Percentiles rank a stretch among this genome's conserved stretches.
Evolutionary conservation across 257 asterid genomes (phyloP).

Genomic region (Nicotiana noctiflora): DNA sequence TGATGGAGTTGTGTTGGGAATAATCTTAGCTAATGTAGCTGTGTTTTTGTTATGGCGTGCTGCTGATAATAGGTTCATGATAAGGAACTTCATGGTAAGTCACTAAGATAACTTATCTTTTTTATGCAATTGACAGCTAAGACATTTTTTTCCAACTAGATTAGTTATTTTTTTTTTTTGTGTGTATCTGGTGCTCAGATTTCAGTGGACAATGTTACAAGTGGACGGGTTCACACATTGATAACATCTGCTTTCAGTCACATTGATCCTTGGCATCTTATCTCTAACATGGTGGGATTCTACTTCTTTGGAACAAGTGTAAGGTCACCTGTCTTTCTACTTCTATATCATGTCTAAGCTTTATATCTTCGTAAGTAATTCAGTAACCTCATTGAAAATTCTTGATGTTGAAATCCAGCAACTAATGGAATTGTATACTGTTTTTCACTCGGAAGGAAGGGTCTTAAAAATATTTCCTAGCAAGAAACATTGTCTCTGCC

Average conservation of each 20-base stretch:
- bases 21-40: conserved; percentile 60
- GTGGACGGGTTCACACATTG: conserved; percentile 79
- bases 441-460: neutral
- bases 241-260: conserved; percentile 90
- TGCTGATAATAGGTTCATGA: conserved; percentile 54
- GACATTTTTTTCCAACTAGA: neutral
- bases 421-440: neutral
- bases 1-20: conserved; percentile 61
- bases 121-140: conserved; percentile 7
- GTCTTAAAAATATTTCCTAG: neutral
- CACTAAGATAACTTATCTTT: conserved; percentile 4
- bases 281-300: conserved; percentile 73
- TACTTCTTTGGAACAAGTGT: conserved; percentile 80
- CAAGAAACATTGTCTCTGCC: neutral
- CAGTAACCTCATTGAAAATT: neutral
- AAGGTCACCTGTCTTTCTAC: conserved; percentile 29
- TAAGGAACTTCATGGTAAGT: conserved; percentile 67
- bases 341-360: neutral
- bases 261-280: conserved; percentile 42
- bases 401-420: neutral
- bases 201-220: conserved; percentile 65
- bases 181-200: conserved; percentile 44
- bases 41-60: conserved; percentile 66
- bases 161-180: neutral
- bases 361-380: neutral